Evolutionary conservation across 805 yeast genomes (phyloP).

Genomic region (Yamadazyma laniorum): DNA sequence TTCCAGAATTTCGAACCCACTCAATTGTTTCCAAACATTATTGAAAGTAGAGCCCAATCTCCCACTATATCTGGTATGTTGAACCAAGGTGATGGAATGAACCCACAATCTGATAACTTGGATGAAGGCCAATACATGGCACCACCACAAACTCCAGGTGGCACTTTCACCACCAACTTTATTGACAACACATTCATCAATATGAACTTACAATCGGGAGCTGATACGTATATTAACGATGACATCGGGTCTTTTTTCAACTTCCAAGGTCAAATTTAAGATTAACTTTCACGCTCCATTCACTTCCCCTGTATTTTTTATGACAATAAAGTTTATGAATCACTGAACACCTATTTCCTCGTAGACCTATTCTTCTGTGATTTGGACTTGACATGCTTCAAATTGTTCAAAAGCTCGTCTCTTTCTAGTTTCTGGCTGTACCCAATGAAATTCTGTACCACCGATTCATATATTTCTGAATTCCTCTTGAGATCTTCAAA

Average conservation of each 20-base stretch:
- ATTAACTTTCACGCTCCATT: background rate
- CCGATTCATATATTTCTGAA: constrained; percentile 76
- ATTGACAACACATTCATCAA: constrained; percentile 41
- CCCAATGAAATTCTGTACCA: constrained; percentile 86
- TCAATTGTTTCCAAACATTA: constrained; percentile 48
- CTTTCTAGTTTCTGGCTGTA: constrained; percentile 80
- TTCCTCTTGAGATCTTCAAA: constrained; percentile 54
- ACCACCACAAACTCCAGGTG: constrained; percentile 25
- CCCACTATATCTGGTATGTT: constrained; percentile 19
- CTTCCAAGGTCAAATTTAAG: constrained; percentile 15
- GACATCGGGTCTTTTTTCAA: constrained; percentile 29
- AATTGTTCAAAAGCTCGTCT: constrained; percentile 36
- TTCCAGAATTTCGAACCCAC: constrained; percentile 56
- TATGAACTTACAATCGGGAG: constrained; percentile 41
- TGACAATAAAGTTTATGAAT: background rate
- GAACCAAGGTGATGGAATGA: background rate
- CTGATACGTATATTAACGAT: constrained; percentile 19
- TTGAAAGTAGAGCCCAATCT: constrained; percentile 35
- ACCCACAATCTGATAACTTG: background rate
- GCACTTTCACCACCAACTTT: constrained; percentile 33
- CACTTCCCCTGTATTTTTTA: background rate
- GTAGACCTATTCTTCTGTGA: constrained; percentile 16
- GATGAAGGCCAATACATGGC: constrained; percentile 2
- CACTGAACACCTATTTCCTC: constrained; percentile 8
- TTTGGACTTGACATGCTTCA: constrained; percentile 25